Percentiles rank a stretch among this genome's conserved stretches.
Conservation (phyloP, 1,139 yeast genomes). For the Lodderomyces elongisporus region DNA sequence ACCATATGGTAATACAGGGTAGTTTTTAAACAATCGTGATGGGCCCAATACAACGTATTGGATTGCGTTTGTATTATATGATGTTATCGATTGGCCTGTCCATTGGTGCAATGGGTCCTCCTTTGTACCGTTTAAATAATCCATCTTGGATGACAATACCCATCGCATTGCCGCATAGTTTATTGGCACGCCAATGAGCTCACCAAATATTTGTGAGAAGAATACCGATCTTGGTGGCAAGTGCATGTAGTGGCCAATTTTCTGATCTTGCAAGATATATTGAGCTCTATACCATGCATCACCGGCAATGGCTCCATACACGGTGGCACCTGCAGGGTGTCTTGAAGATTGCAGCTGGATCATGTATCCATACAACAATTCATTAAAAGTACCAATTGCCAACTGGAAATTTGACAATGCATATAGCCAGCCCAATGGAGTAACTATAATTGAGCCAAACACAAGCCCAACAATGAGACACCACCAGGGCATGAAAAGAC, state of each 20-base stretch:
- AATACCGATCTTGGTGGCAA: conserved; percentile 45
- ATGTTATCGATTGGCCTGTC: conserved; percentile 44
- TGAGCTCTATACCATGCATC: conserved; percentile 54
- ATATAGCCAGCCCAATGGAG: conserved; percentile 48
- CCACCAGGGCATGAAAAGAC: conserved; percentile 49
- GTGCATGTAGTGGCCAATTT: conserved; percentile 46
- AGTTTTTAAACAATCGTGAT: conserved; percentile 33
- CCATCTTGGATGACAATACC: conserved; percentile 38
- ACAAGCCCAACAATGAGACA: conserved; percentile 38
- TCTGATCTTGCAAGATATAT: conserved; percentile 43
- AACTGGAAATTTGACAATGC: conserved; percentile 49
- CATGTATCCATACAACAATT: conserved; percentile 44
- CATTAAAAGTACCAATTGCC: conserved; percentile 50
- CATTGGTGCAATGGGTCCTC: conserved; percentile 47
- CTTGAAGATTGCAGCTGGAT: conserved; percentile 25
- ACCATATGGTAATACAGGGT: conserved; percentile 41
- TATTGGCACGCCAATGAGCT: conserved; percentile 46
- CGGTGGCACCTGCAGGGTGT: conserved; percentile 48
- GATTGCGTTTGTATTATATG: conserved; percentile 45
- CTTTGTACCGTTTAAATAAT: conserved; percentile 32
- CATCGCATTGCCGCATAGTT: conserved; percentile 43
- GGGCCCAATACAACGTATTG: conserved; percentile 51
- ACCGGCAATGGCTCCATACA: conserved; percentile 48
- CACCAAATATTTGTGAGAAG: conserved; percentile 47
- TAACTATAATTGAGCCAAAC: conserved; percentile 42